Conservation (phyloP, 352 stramenopile genomes). For the Globisporangium lucens region DNA sequence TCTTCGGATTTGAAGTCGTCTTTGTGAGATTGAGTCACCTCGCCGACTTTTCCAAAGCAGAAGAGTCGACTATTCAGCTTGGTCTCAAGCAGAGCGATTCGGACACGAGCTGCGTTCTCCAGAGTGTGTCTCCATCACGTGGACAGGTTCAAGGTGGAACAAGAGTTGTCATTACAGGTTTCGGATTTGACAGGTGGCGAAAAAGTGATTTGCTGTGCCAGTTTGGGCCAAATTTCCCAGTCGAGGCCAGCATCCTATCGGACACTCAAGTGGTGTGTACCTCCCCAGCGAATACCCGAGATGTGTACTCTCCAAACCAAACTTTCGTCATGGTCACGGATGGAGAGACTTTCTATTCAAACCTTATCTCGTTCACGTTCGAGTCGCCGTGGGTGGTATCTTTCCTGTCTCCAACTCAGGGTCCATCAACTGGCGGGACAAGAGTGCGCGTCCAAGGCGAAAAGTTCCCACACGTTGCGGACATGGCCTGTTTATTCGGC, state of each 20-base stretch:
- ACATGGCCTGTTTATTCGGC: constrained; percentile 38
- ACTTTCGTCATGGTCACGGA: constrained; percentile 64
- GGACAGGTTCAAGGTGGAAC: constrained; percentile 42
- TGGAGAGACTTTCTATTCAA: constrained; percentile 49
- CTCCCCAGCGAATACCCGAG: constrained; percentile 27
- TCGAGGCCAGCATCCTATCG: constrained; percentile 28
- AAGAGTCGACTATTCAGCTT: constrained; percentile 47
- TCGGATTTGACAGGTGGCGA: constrained; percentile 31
- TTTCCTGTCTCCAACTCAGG: constrained; percentile 23
- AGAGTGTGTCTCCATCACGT: constrained; percentile 25
- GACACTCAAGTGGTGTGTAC: constrained; percentile 41
- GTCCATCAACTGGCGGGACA: constrained; percentile 33
- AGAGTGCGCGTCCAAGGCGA: constrained; percentile 32
- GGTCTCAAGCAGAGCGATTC: constrained; percentile 31
- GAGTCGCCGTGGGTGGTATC: constrained; percentile 34
- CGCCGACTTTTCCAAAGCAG: constrained; percentile 34
- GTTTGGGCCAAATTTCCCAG: constrained; percentile 44
- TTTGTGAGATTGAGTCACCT: constrained; percentile 51
- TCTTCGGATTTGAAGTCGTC: constrained; percentile 61
- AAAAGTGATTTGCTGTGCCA: constrained; percentile 39
- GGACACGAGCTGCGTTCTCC: constrained; percentile 21
- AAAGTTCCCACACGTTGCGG: constrained; percentile 26
- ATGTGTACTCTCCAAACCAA: constrained; percentile 18
- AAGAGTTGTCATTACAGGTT: constrained; percentile 34
- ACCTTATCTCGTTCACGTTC: constrained; percentile 52